Base-by-base conservation (phyloP, 23 red algal species). In the Gracilaria vermiculophylla region DNA sequence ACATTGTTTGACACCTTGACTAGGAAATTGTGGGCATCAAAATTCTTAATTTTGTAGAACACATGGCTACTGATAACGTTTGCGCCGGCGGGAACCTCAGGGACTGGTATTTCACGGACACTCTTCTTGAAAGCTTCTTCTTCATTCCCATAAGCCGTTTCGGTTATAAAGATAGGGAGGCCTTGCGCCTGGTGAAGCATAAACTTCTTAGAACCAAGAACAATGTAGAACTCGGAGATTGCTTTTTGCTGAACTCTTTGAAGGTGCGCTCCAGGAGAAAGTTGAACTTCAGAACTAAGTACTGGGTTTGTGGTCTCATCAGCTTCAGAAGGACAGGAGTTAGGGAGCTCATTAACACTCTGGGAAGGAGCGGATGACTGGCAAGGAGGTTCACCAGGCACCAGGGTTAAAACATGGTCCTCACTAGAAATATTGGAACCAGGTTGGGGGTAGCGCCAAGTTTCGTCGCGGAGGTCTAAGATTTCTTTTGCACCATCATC, bases 1-100 rank as follows among this genome's bases (percentile, higher is more conserved):
- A n/a, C n/a, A n/a, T n/a, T n/a, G n/a, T n/a, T n/a, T n/a, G n/a
- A n/a, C n/a, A n/a, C n/a, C n/a, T n/a, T 89, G 6, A 89, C 2
- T 2, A 69, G 9, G 2, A 65, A 21, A 13, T 43, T 52, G 12
- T 19, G 0, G 57, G 67, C 43, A 43, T 89, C 69, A 34, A 0
- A 69, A 33, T 35, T 54, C 43, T 89, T 89, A 20, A 89, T 43
- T 19, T 65, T 2, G 45, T 89, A 89, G 20, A 78, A 78, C 25
- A 89, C 69, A 39, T 89, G 85, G 56, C 71, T 69, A 29, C n/a
- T 25, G 25, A 89, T 89, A 8, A 89, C 45, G 50, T 89, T 89
- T 20, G 85, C 85, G 9, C 41, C 74, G 33, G 1, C 55, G 44
- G 85, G 85, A 29, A 89, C 54, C 7, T 77, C 33, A 40, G 27